Evolutionary conservation across 768 basidiomycete species (phyloP).

Genomic region (Boletus bicolor): DNA sequence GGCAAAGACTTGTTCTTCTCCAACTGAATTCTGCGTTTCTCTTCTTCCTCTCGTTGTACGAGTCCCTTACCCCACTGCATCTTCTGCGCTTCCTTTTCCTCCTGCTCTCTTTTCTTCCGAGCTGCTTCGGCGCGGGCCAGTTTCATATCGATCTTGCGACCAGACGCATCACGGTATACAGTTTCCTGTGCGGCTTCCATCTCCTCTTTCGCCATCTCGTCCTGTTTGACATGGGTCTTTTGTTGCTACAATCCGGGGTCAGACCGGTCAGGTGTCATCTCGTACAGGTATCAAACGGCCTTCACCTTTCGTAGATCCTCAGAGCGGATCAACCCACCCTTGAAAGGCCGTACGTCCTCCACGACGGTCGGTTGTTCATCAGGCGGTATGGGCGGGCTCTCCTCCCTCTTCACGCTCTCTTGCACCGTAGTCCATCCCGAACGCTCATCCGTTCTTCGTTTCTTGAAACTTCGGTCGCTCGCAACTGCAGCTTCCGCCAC

Average conservation of each 20-base stretch:
- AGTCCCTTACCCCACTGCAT: conserved; percentile 99
- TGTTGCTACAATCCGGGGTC: conserved; percentile 31
- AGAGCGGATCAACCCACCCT: conserved; percentile 77
- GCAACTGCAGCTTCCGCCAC: conserved; percentile 64
- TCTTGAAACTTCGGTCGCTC: conserved; percentile 76
- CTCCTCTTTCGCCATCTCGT: conserved; percentile 43
- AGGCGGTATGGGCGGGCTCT: conserved; percentile 49
- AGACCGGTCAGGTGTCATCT: background rate
- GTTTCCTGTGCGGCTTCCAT: conserved; percentile 77
- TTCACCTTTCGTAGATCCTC: conserved; percentile 65
- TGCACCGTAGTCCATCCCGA: conserved; percentile 70
- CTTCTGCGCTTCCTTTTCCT: conserved; percentile 85
- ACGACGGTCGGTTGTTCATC: conserved; percentile 71
- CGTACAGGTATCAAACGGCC: background rate
- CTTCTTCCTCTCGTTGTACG: conserved; percentile 79
- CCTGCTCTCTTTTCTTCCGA: conserved; percentile 69
- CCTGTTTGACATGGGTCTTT: conserved; percentile 34
- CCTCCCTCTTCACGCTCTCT: conserved; percentile 45
- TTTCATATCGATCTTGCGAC: conserved; percentile 86
- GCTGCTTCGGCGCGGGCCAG: conserved; percentile 83
- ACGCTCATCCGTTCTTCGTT: conserved; percentile 53
- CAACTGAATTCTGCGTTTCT: conserved; percentile 60
- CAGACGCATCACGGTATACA: conserved; percentile 87
- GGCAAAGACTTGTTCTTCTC: conserved; percentile 63
- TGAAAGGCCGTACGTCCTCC: conserved; percentile 46